These are phyloP conservation scores for Dictyostelium purpureum DNA, from an alignment of 78 protist genomes.

Conservation along the genomic window DNA sequence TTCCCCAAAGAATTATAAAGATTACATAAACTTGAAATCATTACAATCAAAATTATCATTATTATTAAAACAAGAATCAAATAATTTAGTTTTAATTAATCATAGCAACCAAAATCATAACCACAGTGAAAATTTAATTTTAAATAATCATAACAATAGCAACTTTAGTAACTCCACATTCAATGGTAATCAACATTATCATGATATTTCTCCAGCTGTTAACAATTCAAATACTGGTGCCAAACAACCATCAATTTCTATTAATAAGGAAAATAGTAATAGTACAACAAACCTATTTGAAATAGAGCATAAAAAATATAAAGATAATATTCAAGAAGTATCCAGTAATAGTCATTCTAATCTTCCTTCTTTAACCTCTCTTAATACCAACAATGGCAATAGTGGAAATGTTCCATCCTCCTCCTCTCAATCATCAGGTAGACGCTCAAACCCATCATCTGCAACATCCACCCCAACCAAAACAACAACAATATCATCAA, in stretches of 20 bases:
- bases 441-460: background rate
- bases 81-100: background rate
- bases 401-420: background rate
- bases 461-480: background rate
- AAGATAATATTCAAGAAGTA: no score
- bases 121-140: no score
- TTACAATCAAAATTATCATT: conserved; percentile 26
- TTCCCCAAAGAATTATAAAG: conserved; percentile 4
- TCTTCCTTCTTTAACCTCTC: no score
- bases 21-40: conserved; percentile 5
- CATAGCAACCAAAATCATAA: background rate
- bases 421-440: background rate
- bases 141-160: background rate
- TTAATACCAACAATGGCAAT: background rate
- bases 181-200: background rate
- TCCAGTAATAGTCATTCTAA: no score
- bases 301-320: no score
- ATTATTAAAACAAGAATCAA: conserved; percentile 23
- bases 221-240: no score
- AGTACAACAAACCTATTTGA: no score
- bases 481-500: background rate
- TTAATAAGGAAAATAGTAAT: no score
- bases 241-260: no score
- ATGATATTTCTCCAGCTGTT: no score
- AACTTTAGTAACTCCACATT: background rate